Evolutionary conservation across 495 filamentous ascomycete species (phyloP).

Genomic region (Pseudevernia furfuracea): DNA sequence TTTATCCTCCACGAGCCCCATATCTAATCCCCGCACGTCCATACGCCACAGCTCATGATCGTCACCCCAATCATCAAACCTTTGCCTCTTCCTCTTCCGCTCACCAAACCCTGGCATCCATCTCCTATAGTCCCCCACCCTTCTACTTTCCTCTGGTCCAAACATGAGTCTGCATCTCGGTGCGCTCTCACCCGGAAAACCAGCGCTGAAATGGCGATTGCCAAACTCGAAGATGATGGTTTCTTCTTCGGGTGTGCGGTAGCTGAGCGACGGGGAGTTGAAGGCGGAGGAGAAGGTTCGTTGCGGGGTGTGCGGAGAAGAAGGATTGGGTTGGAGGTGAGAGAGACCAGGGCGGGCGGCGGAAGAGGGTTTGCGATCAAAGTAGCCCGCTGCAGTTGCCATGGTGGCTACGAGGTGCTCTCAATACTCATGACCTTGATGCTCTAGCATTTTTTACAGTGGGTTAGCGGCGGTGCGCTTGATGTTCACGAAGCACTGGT

Average conservation of each 20-base stretch:
- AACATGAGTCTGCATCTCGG: slow-evolving; percentile 68
- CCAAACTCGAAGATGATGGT: slow-evolving; percentile 76
- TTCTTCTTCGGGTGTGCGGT: slow-evolving; percentile 72
- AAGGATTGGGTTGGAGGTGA: slow-evolving; percentile 28
- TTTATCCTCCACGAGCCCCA: slow-evolving; percentile 78
- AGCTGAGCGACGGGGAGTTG: slow-evolving; percentile 60
- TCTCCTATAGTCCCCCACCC: slow-evolving; percentile 72
- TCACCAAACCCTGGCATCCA: slow-evolving; percentile 53
- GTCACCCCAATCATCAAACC: slow-evolving; percentile 53
- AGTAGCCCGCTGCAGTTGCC: slow-evolving; percentile 21
- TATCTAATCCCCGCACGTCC: slow-evolving; percentile 62
- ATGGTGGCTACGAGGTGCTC: not conserved
- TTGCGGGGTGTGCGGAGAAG: slow-evolving; percentile 53
- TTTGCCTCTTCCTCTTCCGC: slow-evolving; percentile 37
- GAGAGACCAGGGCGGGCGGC: slow-evolving; percentile 20
- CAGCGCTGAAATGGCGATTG: slow-evolving; percentile 67
- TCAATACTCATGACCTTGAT: not conserved
- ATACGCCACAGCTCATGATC: slow-evolving; percentile 75
- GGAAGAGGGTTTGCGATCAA: slow-evolving; percentile 29
- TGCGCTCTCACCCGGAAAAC: slow-evolving; percentile 71
- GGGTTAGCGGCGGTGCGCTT: not conserved
- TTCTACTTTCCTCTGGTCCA: slow-evolving; percentile 63
- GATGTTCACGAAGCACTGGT: not conserved
- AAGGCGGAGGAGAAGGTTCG: slow-evolving; percentile 55
- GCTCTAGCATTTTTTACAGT: not conserved